These are phyloP conservation scores for Lepidium aucheri DNA, from an alignment of 345 rosid species.

Conservation along the genomic window DNA sequence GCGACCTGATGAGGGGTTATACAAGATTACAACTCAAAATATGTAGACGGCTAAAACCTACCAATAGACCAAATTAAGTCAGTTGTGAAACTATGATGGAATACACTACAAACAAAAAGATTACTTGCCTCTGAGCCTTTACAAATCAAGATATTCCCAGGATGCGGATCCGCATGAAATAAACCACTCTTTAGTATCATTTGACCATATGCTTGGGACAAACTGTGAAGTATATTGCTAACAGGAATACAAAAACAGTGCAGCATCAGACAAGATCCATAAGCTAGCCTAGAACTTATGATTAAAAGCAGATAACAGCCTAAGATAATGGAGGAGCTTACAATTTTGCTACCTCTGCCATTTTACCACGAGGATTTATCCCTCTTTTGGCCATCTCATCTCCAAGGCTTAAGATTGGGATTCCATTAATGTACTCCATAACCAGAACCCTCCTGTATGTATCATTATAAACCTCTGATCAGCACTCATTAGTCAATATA, in stretches of 20 bases:
- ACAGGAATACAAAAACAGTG: not conserved
- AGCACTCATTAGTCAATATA: not conserved
- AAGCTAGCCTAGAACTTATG: not conserved
- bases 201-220: conserved; percentile 87
- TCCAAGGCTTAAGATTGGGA: conserved; percentile 84
- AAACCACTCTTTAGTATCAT: conserved; percentile 98
- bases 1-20: conserved; percentile 57
- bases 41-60: not conserved
- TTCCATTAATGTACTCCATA: conserved; percentile 88
- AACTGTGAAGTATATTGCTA: conserved; percentile 82
- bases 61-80: not conserved
- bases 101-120: not conserved
- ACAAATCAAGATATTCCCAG: conserved; percentile 91
- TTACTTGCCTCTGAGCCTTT: conserved; percentile 91
- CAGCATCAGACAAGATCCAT: conserved; percentile 4
- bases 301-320: not conserved
- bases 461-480: not conserved
- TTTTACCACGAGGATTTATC: conserved; percentile 69
- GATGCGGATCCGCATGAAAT: conserved; percentile 99
- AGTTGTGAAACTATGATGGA: not conserved
- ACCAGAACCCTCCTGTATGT: conserved; percentile 62
- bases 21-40: conserved; percentile 3
- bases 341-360: conserved; percentile 82
- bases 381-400: conserved; percentile 92
- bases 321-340: conserved; percentile 45